Percentiles rank a stretch among this genome's conserved stretches.
These are phyloP conservation scores for Schizophyllum amplum DNA, from an alignment of 1,284 basidiomycete species.

Conservation along the genomic window DNA sequence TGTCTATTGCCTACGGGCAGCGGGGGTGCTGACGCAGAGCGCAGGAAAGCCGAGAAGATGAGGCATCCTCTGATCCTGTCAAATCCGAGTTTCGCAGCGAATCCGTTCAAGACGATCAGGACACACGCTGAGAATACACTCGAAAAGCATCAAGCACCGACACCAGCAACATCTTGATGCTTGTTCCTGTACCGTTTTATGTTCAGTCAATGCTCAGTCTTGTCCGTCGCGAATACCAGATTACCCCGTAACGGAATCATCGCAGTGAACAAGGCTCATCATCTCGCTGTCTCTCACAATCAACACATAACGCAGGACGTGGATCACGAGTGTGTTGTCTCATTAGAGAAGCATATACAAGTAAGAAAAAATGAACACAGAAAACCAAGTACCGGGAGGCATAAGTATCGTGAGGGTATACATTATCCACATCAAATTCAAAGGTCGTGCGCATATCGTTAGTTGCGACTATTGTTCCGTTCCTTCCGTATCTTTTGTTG, in stretches of 20 bases:
- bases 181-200: neutral
- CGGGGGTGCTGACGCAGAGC: too few relatives aligned
- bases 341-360: neutral
- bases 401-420: neutral
- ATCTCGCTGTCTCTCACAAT: too few relatives aligned
- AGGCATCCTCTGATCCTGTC: conserved; percentile 66
- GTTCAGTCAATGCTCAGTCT: too few relatives aligned
- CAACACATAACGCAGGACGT: too few relatives aligned
- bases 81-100: conserved; percentile 56
- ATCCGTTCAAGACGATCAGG: conserved; percentile 74
- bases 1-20: too few relatives aligned
- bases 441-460: neutral
- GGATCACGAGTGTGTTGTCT: too few relatives aligned
- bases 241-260: too few relatives aligned
- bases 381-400: conserved; percentile 1
- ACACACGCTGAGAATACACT: conserved; percentile 77
- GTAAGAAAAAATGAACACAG: neutral
- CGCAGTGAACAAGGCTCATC: too few relatives aligned
- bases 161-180: neutral
- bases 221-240: too few relatives aligned
- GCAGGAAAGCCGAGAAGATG: conserved; percentile 57
- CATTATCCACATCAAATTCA: neutral
- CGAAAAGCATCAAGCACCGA: conserved; percentile 33
- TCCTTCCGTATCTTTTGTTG: neutral
- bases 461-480: neutral